phyloP scores from a whole-genome alignment of 176 grass and related monocot species.

The Oryza australiensis region DNA sequence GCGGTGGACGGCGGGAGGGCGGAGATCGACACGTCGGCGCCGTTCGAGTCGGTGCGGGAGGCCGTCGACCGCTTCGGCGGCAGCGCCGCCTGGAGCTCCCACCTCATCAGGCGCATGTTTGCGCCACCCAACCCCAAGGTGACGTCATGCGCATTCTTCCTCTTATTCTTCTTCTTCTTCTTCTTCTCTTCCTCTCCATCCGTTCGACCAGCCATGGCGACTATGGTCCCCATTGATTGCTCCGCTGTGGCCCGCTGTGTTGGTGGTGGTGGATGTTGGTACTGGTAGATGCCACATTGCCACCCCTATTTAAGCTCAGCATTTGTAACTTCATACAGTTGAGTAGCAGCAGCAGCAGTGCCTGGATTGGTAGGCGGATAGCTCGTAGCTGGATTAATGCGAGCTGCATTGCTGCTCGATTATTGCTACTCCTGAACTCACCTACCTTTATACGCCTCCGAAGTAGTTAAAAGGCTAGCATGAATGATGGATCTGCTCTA shows the following conservation, averaged over 20 bases:
- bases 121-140: conserved; percentile 35
- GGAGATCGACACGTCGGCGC: conserved; percentile 94
- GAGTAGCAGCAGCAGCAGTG: not conserved
- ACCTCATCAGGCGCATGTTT: conserved; percentile 53
- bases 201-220: not conserved
- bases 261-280: not conserved
- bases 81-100: conserved; percentile 72
- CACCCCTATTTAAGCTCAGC: not conserved
- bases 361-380: not conserved
- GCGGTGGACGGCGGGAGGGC: conserved; percentile 40
- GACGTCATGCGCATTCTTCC: not conserved
- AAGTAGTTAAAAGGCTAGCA: too few species aligned
- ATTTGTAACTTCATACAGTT: not conserved
- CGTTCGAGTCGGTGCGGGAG: conserved; percentile 88
- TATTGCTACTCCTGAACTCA: not conserved
- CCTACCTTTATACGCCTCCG: too few species aligned
- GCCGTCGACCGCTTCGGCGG: conserved; percentile 88
- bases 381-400: not conserved
- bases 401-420: not conserved
- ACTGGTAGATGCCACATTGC: not conserved
- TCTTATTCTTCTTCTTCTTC: not conserved
- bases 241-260: too few species aligned
- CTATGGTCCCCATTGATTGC: too few species aligned
- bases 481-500: not conserved
- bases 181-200: not conserved